Conservation (phyloP, 2,329 filamentous ascomycete species). For the Fusarium euwallaceae region DNA sequence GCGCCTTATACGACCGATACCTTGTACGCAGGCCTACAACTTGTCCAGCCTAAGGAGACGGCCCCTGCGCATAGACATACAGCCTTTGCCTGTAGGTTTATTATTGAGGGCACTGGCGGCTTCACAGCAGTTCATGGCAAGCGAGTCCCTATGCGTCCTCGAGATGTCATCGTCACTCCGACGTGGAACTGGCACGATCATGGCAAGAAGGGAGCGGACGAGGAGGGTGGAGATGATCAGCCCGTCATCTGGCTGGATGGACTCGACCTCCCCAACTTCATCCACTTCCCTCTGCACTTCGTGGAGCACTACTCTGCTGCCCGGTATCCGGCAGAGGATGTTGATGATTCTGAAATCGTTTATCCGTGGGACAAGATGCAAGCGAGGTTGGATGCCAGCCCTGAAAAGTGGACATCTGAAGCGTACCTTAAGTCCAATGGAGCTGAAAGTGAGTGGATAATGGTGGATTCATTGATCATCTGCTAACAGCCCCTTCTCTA, state of each 20-base stretch:
- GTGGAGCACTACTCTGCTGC: slow-evolving; percentile 61
- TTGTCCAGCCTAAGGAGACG: slow-evolving; percentile 68
- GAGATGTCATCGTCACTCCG: slow-evolving; percentile 70
- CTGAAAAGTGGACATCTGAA: not conserved
- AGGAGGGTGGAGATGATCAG: slow-evolving; percentile 35
- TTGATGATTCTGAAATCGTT: slow-evolving; percentile 58
- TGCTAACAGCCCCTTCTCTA: not conserved
- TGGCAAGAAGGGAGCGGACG: slow-evolving; percentile 64
- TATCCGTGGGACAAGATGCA: slow-evolving; percentile 65
- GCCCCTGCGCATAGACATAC: slow-evolving; percentile 68
- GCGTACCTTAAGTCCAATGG: not conserved
- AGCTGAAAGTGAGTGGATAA: not conserved
- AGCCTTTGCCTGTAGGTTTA: slow-evolving; percentile 68
- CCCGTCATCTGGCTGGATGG: slow-evolving; percentile 71
- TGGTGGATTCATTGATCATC: not conserved
- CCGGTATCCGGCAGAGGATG: slow-evolving; percentile 60
- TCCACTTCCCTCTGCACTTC: slow-evolving; percentile 65
- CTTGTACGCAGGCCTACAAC: slow-evolving; percentile 67
- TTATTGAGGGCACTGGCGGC: slow-evolving; percentile 66
- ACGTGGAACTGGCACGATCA: slow-evolving; percentile 73
- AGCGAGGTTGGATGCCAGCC: slow-evolving; percentile 52
- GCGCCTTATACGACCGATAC: slow-evolving; percentile 70
- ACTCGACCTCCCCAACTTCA: slow-evolving; percentile 65
- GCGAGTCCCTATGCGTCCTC: slow-evolving; percentile 62
- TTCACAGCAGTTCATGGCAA: slow-evolving; percentile 70